Evolutionary conservation across 1,284 basidiomycete genomes (phyloP).

Genomic region (Abortiporus biennis): DNA sequence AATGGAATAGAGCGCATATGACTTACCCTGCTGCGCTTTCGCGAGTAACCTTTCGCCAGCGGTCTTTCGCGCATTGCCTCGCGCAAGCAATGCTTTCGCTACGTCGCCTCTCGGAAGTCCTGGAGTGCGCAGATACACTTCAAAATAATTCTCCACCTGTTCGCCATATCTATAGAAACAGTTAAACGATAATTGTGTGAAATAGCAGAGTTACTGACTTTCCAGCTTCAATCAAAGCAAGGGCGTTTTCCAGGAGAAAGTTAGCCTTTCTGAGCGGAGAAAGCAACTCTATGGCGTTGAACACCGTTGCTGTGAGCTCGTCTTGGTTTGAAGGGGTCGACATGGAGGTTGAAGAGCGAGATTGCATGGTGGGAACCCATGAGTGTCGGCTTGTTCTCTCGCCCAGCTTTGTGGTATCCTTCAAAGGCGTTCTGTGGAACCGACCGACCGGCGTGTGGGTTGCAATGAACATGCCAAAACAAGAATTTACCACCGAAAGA

Average conservation of each 20-base stretch:
- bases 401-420: slow-evolving; percentile 2
- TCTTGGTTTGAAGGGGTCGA: slow-evolving; percentile 26
- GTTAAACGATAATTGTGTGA: slow-evolving; percentile 1
- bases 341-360: slow-evolving; percentile 16
- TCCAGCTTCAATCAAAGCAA: slow-evolving; percentile 47
- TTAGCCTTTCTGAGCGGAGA: slow-evolving; percentile 44
- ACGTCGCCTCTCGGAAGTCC: slow-evolving; percentile 44
- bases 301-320: slow-evolving; percentile 53
- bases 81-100: slow-evolving; percentile 46
- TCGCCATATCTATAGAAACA: slow-evolving; percentile 42
- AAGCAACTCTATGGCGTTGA: slow-evolving; percentile 46
- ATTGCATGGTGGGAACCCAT: slow-evolving; percentile 22
- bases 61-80: slow-evolving; percentile 50
- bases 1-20: background rate
- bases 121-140: slow-evolving; percentile 57
- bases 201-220: slow-evolving; percentile 23
- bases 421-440: background rate
- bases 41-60: slow-evolving; percentile 47
- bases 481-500: background rate
- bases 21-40: slow-evolving; percentile 51
- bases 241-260: slow-evolving; percentile 52
- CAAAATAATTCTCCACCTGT: slow-evolving; percentile 57
- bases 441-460: background rate
- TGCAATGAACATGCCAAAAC: too few relatives aligned
- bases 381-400: slow-evolving; percentile 3